Conservation (phyloP, 176 grass and related monocot species). For the Bolboschoenus planiculmis region DNA sequence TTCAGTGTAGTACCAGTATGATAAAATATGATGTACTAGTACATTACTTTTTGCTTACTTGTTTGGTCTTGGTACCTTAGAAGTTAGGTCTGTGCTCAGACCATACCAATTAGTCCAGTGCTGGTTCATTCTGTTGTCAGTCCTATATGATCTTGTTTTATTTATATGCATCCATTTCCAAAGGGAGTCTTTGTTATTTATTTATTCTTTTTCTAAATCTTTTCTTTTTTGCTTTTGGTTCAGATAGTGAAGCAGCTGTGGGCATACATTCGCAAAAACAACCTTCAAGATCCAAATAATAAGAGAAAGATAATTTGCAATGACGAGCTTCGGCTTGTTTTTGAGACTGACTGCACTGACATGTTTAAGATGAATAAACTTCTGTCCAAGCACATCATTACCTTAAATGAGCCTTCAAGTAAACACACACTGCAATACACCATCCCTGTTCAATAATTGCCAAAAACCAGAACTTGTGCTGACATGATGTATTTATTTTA, state of each 20-base stretch:
- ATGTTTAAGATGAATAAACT: slow-evolving; percentile 99
- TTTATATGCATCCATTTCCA: background rate
- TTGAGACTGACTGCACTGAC: slow-evolving; percentile 86
- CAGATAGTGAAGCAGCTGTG: slow-evolving; percentile 92
- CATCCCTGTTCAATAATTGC: background rate
- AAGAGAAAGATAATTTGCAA: slow-evolving; percentile 97
- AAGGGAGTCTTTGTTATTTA: background rate
- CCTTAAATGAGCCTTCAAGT: slow-evolving; percentile 53
- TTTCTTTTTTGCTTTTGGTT: slow-evolving; percentile 6
- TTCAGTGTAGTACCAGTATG: background rate
- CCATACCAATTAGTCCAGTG: background rate
- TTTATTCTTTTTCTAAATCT: background rate
- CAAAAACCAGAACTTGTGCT: background rate
- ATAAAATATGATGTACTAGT: slow-evolving; percentile 10
- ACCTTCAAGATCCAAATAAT: slow-evolving; percentile 88
- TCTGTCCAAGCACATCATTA: slow-evolving; percentile 69
- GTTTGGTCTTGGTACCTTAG: background rate
- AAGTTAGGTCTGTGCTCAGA: background rate
- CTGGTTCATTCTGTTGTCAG: background rate
- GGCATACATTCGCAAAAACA: slow-evolving; percentile 87
- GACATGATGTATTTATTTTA: slow-evolving; percentile 18
- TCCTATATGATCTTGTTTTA: background rate
- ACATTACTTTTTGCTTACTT: background rate
- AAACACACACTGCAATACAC: slow-evolving; percentile 4
- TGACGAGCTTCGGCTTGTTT: slow-evolving; percentile 74